phyloP scores from a whole-genome alignment of 495 filamentous ascomycete species.

The Lophiotrema nucula region DNA sequence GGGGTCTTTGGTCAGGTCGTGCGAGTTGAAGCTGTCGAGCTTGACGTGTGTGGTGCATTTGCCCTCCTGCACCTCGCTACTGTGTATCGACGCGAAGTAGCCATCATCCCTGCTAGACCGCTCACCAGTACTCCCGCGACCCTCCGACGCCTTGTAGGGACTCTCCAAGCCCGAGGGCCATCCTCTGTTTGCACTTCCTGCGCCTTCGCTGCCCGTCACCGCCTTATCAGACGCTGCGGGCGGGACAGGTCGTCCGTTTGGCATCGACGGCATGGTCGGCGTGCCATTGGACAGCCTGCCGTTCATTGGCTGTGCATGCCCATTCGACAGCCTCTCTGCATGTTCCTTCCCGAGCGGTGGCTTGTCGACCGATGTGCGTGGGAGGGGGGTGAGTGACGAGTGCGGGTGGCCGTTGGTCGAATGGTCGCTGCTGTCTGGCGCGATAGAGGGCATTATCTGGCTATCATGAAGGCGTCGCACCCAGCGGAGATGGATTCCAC shows the following conservation, averaged over 20 bases:
- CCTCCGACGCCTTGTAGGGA: constrained; percentile 15
- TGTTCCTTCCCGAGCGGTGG: constrained; percentile 9
- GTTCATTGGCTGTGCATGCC: constrained; percentile 21
- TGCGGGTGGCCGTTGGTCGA: constrained; percentile 18
- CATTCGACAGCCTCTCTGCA: constrained; percentile 28
- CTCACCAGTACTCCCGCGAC: constrained; percentile 18
- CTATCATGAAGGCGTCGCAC: constrained; percentile 13
- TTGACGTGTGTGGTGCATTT: constrained; percentile 30
- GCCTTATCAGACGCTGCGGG: constrained; percentile 12
- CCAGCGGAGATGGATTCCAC: constrained; percentile 2
- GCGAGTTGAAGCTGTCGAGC: constrained; percentile 7
- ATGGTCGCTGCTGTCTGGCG: constrained; percentile 28
- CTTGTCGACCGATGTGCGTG: constrained; percentile 23
- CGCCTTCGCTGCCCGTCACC: constrained; percentile 8
- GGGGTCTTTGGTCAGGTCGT: constrained; percentile 20
- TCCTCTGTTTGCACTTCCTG: constrained; percentile 4
- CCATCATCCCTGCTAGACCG: constrained; percentile 22
- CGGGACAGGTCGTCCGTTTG: constrained; percentile 27
- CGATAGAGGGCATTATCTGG: constrained; percentile 35
- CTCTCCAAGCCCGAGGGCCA: constrained; percentile 9
- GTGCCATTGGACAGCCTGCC: constrained; percentile 27
- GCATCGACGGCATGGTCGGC: constrained; percentile 17
- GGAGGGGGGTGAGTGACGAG: constrained; percentile 8
- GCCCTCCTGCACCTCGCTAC: constrained; percentile 22
- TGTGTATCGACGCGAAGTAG: constrained; percentile 30